These are phyloP conservation scores for Celoporthe dispersa DNA, from an alignment of 2,329 filamentous ascomycete species.

Conservation along the genomic window DNA sequence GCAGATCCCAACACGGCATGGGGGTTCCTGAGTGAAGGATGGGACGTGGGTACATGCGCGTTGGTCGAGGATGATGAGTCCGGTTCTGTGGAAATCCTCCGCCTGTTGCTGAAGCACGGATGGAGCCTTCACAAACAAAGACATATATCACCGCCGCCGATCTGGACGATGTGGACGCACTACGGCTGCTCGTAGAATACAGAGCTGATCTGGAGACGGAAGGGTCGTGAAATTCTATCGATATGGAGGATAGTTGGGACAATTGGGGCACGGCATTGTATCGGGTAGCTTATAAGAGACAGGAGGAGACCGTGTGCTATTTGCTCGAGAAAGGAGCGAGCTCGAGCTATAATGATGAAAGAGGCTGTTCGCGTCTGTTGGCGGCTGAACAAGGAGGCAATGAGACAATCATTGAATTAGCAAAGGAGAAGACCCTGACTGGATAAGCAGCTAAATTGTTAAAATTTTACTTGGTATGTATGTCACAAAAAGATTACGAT, in stretches of 20 bases:
- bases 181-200: neutral
- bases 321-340: neutral
- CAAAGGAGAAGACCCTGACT: neutral
- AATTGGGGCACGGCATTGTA: neutral
- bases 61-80: no score
- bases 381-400: neutral
- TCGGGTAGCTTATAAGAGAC: neutral
- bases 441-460: no score
- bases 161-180: no score
- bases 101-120: no score
- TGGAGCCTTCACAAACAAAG: no score
- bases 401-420: neutral
- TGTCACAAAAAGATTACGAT: no score
- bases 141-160: no score
- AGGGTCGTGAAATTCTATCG: neutral
- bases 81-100: no score
- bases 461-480: no score
- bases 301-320: neutral
- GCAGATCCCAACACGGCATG: no score
- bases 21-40: no score
- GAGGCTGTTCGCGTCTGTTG: neutral
- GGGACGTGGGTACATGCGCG: no score
- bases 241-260: neutral
- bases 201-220: neutral
- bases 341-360: neutral